Evolutionary conservation across 192 early-diverging fungal species (phyloP).

Genomic region (Umbelopsis ramanniana): DNA sequence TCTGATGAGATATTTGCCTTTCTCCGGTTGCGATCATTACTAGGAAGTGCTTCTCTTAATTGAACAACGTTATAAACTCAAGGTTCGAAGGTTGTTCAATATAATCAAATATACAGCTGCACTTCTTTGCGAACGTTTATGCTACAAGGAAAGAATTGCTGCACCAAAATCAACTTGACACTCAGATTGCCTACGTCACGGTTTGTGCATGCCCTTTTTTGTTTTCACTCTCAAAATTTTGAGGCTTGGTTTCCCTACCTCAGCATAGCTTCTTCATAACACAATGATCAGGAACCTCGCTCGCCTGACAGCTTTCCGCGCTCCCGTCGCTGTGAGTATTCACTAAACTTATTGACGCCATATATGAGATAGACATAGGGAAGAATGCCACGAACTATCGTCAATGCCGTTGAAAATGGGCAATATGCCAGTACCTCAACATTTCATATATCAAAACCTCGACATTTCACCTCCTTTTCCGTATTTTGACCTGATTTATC

Average conservation of each 20-base stretch:
- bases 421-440: too few species aligned
- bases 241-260: slow-evolving; percentile 21
- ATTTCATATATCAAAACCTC: too few species aligned
- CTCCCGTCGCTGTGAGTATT: slow-evolving; percentile 47
- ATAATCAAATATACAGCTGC: too few species aligned
- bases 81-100: too few species aligned
- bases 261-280: slow-evolving; percentile 27
- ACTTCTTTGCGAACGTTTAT: not conserved
- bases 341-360: slow-evolving; percentile 1
- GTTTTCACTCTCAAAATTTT: slow-evolving; percentile 17
- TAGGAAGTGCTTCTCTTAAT: too few species aligned
- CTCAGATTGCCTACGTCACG: slow-evolving; percentile 12
- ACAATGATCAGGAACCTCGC: slow-evolving; percentile 58
- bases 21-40: too few species aligned
- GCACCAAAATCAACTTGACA: not conserved
- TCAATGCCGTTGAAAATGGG: too few species aligned
- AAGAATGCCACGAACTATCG: not conserved
- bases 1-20: too few species aligned
- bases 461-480: too few species aligned
- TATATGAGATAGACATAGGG: not conserved
- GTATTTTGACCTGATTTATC: too few species aligned
- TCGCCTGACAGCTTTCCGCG: slow-evolving; percentile 49
- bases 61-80: too few species aligned
- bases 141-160: not conserved
- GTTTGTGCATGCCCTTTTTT: slow-evolving; percentile 15